These are phyloP conservation scores for Termitomyces sp. DNA, from an alignment of 768 basidiomycete genomes.

Conservation along the genomic window DNA sequence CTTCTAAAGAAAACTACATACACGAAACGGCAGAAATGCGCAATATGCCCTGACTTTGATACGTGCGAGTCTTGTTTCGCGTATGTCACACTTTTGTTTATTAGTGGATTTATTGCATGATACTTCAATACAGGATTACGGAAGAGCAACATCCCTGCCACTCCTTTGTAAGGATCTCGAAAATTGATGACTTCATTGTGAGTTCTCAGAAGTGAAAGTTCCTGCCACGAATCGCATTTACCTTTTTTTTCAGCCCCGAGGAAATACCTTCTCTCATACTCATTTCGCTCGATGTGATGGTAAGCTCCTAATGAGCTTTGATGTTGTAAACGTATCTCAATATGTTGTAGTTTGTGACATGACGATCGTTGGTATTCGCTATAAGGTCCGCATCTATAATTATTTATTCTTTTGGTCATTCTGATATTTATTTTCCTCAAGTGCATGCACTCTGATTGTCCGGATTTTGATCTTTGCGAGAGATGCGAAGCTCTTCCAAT, in stretches of 20 bases:
- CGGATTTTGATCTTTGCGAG: constrained; percentile 78
- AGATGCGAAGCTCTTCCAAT: constrained; percentile 79
- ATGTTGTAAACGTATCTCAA: background rate
- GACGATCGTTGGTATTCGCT: constrained; percentile 58
- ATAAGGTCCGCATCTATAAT: constrained; percentile 46
- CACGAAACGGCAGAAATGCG: constrained; percentile 54
- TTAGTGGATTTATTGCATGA: background rate
- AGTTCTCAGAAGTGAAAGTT: constrained; percentile 12
- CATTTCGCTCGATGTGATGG: constrained; percentile 64
- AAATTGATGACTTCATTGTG: constrained; percentile 54
- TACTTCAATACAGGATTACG: constrained; percentile 42
- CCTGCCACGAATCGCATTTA: background rate
- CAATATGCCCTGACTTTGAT: constrained; percentile 81
- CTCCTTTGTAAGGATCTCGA: constrained; percentile 59
- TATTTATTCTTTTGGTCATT: background rate
- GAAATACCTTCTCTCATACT: constrained; percentile 8
- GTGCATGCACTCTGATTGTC: constrained; percentile 78
- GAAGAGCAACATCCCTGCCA: constrained; percentile 73
- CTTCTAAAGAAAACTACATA: background rate
- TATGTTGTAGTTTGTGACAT: constrained; percentile 37
- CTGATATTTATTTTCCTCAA: constrained; percentile 19
- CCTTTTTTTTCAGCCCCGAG: constrained; percentile 18
- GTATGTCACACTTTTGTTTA: constrained; percentile 23
- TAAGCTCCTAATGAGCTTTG: constrained; percentile 14
- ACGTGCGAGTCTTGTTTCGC: constrained; percentile 66